Conservation (phyloP, 352 stramenopile genomes). For the Phytophthora meadii region DNA sequence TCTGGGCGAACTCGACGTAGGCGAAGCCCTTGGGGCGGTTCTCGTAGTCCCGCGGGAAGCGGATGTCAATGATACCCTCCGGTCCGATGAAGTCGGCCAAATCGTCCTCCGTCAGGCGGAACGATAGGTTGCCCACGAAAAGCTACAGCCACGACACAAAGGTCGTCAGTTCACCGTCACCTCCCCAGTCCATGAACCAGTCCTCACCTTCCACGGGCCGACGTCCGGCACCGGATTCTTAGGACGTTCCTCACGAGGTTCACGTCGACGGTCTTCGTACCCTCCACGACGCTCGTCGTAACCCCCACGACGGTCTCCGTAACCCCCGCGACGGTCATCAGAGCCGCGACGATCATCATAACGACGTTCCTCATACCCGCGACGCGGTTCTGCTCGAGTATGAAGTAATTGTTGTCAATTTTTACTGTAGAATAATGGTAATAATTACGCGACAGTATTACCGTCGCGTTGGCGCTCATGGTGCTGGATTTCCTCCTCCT, state of each 20-base stretch:
- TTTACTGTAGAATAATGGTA: not conserved
- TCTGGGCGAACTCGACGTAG: constrained; percentile 84
- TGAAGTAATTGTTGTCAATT: constrained; percentile 13
- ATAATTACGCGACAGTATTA: constrained; percentile 8
- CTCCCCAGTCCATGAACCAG: not conserved
- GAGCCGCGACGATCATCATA: constrained; percentile 12
- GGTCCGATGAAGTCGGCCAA: constrained; percentile 72
- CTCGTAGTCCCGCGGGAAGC: constrained; percentile 69
- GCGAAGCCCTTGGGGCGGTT: constrained; percentile 84
- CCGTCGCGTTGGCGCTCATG: constrained; percentile 39
- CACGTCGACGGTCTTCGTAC: constrained; percentile 52
- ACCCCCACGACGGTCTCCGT: constrained; percentile 27
- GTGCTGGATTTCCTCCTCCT: constrained; percentile 48
- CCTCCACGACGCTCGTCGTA: constrained; percentile 36
- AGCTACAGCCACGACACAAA: constrained; percentile 40
- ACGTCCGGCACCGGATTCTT: constrained; percentile 84
- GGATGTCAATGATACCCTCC: constrained; percentile 72
- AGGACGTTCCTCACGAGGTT: constrained; percentile 52
- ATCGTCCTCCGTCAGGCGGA: constrained; percentile 71
- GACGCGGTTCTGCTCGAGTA: constrained; percentile 27
- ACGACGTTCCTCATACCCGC: constrained; percentile 13
- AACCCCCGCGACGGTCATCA: constrained; percentile 25
- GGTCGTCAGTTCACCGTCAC: constrained; percentile 1
- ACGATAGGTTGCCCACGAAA: constrained; percentile 86
- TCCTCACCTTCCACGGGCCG: constrained; percentile 76